Evolutionary conservation across 768 basidiomycete species (phyloP).

Genomic region (Calocera cornea): DNA sequence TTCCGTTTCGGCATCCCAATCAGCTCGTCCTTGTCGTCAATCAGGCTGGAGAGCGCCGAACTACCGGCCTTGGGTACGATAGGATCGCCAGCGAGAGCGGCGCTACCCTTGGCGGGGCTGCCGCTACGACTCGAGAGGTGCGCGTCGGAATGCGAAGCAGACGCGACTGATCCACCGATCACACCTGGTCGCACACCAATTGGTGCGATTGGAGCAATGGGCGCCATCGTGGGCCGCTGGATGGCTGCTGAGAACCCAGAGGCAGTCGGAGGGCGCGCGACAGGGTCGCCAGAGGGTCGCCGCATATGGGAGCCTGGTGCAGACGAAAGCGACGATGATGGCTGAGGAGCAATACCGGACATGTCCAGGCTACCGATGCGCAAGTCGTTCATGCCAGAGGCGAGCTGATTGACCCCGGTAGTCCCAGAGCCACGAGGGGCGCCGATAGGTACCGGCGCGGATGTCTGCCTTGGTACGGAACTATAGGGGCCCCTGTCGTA

Average conservation of each 20-base stretch:
- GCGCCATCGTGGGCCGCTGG: conserved; percentile 3
- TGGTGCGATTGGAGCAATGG: conserved; percentile 8
- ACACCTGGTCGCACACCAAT: conserved; percentile 9
- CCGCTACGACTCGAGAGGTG: not conserved
- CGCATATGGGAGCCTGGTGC: not conserved
- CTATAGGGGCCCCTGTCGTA: not conserved
- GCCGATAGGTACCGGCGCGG: not conserved
- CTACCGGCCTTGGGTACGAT: not conserved
- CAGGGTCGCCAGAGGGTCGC: not conserved
- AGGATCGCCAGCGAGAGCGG: not conserved
- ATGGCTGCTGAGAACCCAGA: conserved; percentile 9
- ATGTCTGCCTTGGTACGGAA: not conserved
- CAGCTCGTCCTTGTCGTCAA: not conserved
- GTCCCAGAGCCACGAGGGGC: not conserved
- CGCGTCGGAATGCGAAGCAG: not conserved
- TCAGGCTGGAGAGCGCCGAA: not conserved
- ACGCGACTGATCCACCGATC: conserved; percentile 2
- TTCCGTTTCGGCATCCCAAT: not conserved
- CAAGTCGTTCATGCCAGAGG: not conserved
- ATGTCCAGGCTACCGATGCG: conserved; percentile 1
- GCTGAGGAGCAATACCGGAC: conserved; percentile 1
- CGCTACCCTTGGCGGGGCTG: not conserved
- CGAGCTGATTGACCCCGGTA: not conserved
- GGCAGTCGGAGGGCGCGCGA: conserved; percentile 4
- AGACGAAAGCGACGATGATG: conserved; percentile 2